Evolutionary conservation across 1,284 basidiomycete species (phyloP), one percentile per base, ranked within the genome.

Genomic region (Heterobasidion occidentale): DNA sequence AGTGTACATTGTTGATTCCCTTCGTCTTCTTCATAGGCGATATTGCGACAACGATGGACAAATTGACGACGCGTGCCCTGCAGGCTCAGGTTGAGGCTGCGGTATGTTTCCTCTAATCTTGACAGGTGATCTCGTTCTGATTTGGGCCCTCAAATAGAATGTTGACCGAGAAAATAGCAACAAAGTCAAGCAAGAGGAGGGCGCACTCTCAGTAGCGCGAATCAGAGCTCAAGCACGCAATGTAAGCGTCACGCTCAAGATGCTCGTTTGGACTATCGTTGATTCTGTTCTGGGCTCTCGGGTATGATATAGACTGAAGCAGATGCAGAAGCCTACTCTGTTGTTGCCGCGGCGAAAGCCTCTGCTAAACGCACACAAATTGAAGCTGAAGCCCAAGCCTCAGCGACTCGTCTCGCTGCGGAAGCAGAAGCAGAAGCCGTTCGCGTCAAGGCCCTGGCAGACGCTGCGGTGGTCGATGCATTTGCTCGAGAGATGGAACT

Each of bases 11-110:
- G 34, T 9, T 27, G 46, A 44, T 11, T 15, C 36, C 6, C 2
- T 7, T 12, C 17, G 47, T 1, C 33, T 9, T 12, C 7, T 33
- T 20, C 11, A 34, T 50, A 66, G 64, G 76, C 36, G 81, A 92
- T 61, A 89, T 91, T 59, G 89, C 88, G 0, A 73, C 79, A 27
- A 89, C 88, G 0, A 91, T 91, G 89, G 87, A 91, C 66, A 88
- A 88, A 64, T 74, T 91, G 53, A 91, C 88, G 3, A 89, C 88
- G 9, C 78, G 88, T 63, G 89, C 87, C 9, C 73, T 91, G 46
- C 86, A 91, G 66, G 86, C 88, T 7, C 88, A 91, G 68, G 88
- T 91, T 44, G 88, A 91, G 68, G 88, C 89, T 56, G 88, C 89
- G 20, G 84, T 86, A 68, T 63, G 81, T 74, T 12, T 36, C 7